These are phyloP conservation scores for Aspergillus hiratsukae DNA, from an alignment of 2,329 filamentous ascomycete species.

Conservation along the genomic window DNA sequence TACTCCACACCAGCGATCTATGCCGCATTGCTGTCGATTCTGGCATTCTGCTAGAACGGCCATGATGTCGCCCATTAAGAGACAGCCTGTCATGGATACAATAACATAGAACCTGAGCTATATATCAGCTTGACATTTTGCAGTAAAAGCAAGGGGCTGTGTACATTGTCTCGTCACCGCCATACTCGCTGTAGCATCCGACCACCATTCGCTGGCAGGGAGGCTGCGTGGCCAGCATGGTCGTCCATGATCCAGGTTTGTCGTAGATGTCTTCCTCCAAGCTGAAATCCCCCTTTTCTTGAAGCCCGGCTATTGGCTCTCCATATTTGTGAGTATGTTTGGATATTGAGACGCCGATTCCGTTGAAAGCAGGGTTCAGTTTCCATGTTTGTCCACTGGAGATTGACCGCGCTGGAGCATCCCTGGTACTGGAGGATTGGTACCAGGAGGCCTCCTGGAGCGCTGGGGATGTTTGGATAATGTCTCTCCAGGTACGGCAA, in stretches of 20 bases:
- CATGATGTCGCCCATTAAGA: conserved; percentile 4
- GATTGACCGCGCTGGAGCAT: not conserved
- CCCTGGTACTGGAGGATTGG: not conserved
- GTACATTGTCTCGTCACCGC: not conserved
- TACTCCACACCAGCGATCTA: conserved; percentile 3
- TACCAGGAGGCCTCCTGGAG: conserved; percentile 3
- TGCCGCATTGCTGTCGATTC: conserved; percentile 3
- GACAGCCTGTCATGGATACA: not conserved
- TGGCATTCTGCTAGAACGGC: conserved; percentile 3
- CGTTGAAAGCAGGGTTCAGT: conserved; percentile 4
- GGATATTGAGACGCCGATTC: conserved; percentile 1
- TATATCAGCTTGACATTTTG: not conserved
- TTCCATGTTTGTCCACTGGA: not conserved
- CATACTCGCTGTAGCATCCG: conserved; percentile 1
- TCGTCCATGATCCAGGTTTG: conserved; percentile 5
- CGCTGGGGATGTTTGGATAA: conserved; percentile 1
- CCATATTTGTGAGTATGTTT: not conserved
- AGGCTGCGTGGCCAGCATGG: conserved; percentile 5
- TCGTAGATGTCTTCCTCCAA: conserved; percentile 1
- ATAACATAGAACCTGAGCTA: not conserved
- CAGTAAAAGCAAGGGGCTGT: not conserved
- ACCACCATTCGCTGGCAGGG: conserved; percentile 3
- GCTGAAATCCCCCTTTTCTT: not conserved
- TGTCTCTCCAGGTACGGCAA: conserved; percentile 1
- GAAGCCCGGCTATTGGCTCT: not conserved